A percentile compares a stretch with the other conserved stretches of the same genome.
phyloP scores from a whole-genome alignment of 202 grass and related monocot species.

The Zoysia matrella region DNA sequence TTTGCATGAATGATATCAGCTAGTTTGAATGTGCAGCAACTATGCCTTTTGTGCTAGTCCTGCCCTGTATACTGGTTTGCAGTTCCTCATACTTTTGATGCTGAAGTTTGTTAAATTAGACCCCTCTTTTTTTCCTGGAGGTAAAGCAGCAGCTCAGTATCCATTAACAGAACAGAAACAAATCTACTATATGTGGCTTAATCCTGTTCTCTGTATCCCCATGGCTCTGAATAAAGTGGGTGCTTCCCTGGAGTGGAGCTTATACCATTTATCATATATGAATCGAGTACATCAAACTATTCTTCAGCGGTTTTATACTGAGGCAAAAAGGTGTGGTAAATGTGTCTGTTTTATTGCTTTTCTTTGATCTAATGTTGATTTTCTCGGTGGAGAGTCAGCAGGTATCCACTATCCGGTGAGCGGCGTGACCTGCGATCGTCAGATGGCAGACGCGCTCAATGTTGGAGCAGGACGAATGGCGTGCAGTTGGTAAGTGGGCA shows the following conservation, averaged over 20 bases:
- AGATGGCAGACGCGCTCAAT: not conserved
- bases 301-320: not conserved
- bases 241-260: constrained; percentile 5
- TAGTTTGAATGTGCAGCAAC: constrained; percentile 32
- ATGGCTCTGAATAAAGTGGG: constrained; percentile 6
- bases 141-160: not conserved
- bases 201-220: constrained; percentile 14
- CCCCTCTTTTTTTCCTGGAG: not conserved
- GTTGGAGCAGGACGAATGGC: not conserved
- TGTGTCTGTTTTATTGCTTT: not conserved
- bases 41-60: constrained; percentile 18
- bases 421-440: constrained; percentile 15
- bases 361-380: not conserved
- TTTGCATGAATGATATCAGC: constrained; percentile 33
- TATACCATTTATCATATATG: not conserved
- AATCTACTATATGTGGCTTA: constrained; percentile 15
- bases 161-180: not conserved
- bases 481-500: not conserved
- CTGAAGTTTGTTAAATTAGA: not conserved
- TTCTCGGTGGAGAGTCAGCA: not conserved
- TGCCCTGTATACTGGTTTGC: not conserved
- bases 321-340: not conserved
- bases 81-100: not conserved
- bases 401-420: not conserved
- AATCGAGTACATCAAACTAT: not conserved